Conservation (phyloP, 768 basidiomycete genomes). For the Glaciozyma martinii region DNA sequence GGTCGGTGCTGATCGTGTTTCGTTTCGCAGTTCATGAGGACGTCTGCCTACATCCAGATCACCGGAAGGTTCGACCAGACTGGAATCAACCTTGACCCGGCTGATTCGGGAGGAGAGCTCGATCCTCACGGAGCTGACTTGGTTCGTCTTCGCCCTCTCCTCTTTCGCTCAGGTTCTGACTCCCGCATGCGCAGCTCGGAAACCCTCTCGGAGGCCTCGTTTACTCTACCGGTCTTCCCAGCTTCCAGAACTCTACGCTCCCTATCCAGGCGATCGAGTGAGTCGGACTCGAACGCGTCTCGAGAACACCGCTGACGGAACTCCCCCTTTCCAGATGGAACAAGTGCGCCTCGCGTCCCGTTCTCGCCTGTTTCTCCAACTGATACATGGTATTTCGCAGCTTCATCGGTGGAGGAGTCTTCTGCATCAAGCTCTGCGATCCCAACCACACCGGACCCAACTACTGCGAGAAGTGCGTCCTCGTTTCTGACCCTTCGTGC, state of each 20-base stretch:
- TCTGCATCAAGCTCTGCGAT: constrained; percentile 57
- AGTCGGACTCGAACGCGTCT: no score
- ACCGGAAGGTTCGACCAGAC: constrained; percentile 51
- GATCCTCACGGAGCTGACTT: constrained; percentile 2
- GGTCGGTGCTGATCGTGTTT: not conserved
- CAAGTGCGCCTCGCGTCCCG: not conserved
- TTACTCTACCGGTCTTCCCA: constrained; percentile 16
- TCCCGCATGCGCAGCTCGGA: constrained; percentile 56
- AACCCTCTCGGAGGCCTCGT: constrained; percentile 38
- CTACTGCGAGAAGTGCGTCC: constrained; percentile 17
- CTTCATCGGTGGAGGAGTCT: not conserved
- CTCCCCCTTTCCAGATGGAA: not conserved
- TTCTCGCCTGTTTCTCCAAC: not conserved
- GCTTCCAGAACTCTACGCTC: constrained; percentile 25
- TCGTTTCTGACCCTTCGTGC: not conserved
- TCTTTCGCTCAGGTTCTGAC: not conserved
- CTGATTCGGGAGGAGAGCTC: constrained; percentile 59
- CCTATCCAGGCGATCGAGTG: constrained; percentile 40
- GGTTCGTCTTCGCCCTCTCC: not conserved
- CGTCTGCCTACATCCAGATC: constrained; percentile 40
- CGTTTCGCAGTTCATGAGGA: constrained; percentile 33
- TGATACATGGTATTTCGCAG: not conserved
- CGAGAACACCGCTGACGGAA: no score
- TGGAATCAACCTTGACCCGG: constrained; percentile 45
- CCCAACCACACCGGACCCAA: constrained; percentile 31